A percentile compares a stretch with the other conserved stretches of the same genome.
These are phyloP conservation scores for Serendipita sp. DNA, from an alignment of 768 basidiomycete genomes.

Conservation along the genomic window DNA sequence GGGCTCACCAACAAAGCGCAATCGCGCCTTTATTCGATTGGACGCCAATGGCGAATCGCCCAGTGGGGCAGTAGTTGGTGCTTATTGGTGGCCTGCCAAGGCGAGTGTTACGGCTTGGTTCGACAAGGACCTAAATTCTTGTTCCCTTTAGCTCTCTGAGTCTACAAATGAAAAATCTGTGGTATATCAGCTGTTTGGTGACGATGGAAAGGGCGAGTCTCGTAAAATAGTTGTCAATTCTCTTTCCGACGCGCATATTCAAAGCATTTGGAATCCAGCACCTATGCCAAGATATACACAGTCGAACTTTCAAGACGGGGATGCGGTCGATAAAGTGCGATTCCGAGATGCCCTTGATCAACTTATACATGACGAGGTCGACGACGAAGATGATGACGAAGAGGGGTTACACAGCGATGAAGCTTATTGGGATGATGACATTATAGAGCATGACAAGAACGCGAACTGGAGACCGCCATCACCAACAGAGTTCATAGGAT, in stretches of 20 bases:
- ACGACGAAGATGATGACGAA: conserved; percentile 5
- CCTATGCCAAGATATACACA: background rate
- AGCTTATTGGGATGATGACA: background rate
- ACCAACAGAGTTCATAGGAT: background rate
- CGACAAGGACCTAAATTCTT: background rate
- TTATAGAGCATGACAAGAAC: background rate
- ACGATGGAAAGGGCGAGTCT: background rate
- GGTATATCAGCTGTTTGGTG: background rate
- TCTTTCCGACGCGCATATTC: background rate
- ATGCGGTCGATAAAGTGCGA: background rate
- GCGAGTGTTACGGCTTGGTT: background rate
- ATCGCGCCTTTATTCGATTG: background rate
- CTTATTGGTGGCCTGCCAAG: conserved; percentile 2
- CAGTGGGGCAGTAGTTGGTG: background rate
- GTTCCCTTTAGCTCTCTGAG: background rate
- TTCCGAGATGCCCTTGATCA: background rate
- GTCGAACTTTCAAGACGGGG: background rate
- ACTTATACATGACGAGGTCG: background rate
- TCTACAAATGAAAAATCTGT: background rate
- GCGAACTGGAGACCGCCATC: conserved; percentile 4
- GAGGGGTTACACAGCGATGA: background rate
- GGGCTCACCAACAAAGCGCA: background rate
- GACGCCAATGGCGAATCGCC: background rate
- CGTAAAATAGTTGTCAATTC: background rate
- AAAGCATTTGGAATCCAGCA: background rate